Percentiles rank a stretch among this genome's conserved stretches.
These are phyloP conservation scores for Coccinonectria pachysandricola DNA, from an alignment of 2,329 filamentous ascomycete species.

Conservation along the genomic window DNA sequence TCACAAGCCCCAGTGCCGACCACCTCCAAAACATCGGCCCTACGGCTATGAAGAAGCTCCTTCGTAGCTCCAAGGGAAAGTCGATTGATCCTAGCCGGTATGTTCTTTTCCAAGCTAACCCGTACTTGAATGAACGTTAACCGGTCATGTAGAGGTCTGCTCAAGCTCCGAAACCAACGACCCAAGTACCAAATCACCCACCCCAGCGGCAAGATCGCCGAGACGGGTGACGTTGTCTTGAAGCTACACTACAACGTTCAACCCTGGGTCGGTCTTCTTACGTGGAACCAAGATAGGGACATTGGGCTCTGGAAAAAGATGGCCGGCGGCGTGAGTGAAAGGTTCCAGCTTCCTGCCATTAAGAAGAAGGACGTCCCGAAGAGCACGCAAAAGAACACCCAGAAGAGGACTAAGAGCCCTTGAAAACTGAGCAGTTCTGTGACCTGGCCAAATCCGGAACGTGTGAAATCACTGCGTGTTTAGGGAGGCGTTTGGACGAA, in stretches of 20 bases:
- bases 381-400: slow-evolving; percentile 16
- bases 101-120: slow-evolving; percentile 6
- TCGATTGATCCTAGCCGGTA: slow-evolving; percentile 48
- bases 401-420: slow-evolving; percentile 10
- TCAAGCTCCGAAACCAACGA: slow-evolving; percentile 73
- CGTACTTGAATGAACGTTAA: slow-evolving; percentile 4
- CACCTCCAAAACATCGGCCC: slow-evolving; percentile 52
- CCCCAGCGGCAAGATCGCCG: slow-evolving; percentile 66
- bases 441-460: too few species aligned
- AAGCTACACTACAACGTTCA: slow-evolving; percentile 93
- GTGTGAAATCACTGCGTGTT: slow-evolving; percentile 6
- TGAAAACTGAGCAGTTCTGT: slow-evolving; percentile 10
- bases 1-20: slow-evolving; percentile 61
- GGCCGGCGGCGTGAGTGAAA: slow-evolving; percentile 52
- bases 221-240: slow-evolving; percentile 63
- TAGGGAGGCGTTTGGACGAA: too few species aligned
- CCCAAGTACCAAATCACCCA: slow-evolving; percentile 98
- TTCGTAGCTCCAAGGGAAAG: slow-evolving; percentile 49
- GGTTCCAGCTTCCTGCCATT: slow-evolving; percentile 54
- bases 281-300: slow-evolving; percentile 59
- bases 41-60: slow-evolving; percentile 50
- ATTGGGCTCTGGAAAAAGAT: slow-evolving; percentile 55
- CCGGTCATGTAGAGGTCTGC: slow-evolving; percentile 45
- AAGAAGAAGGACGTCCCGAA: slow-evolving; percentile 41
- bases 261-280: slow-evolving; percentile 84